These are phyloP conservation scores for Agrocybe chaxingu DNA, from an alignment of 768 basidiomycete species.

Conservation along the genomic window DNA sequence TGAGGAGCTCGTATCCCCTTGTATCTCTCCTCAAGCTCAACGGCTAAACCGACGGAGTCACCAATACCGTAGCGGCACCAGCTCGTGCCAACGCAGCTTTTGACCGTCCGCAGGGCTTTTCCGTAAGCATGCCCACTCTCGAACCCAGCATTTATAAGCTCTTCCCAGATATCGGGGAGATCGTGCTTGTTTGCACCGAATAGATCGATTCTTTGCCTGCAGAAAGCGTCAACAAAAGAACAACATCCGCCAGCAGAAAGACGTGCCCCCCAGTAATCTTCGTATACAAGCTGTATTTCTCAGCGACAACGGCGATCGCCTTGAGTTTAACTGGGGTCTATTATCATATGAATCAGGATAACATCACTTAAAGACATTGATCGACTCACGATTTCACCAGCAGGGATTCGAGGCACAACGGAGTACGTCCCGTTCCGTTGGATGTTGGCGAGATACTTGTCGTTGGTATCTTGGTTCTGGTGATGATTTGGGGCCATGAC, in stretches of 20 bases:
- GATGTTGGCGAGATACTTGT: conserved; percentile 68
- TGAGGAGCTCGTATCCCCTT: conserved; percentile 68
- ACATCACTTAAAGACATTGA: neutral
- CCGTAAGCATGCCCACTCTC: conserved; percentile 79
- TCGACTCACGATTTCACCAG: conserved; percentile 47
- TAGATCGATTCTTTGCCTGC: conserved; percentile 62
- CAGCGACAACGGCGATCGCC: conserved; percentile 59
- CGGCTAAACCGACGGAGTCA: conserved; percentile 72
- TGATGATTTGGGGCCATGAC: conserved; percentile 62
- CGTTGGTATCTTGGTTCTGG: conserved; percentile 72
- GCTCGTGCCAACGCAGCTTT: conserved; percentile 71
- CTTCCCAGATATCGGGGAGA: conserved; percentile 65
- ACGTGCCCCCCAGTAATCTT: conserved; percentile 28
- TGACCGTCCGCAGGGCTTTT: conserved; percentile 67
- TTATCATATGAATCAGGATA: neutral
- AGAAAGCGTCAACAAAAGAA: conserved; percentile 8
- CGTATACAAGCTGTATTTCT: conserved; percentile 68
- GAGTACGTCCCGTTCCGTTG: conserved; percentile 71
- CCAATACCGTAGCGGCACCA: conserved; percentile 71
- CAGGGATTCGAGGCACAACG: conserved; percentile 69
- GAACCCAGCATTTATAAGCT: conserved; percentile 61
- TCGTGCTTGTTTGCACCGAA: conserved; percentile 72
- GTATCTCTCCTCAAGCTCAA: conserved; percentile 70
- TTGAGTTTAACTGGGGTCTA: conserved; percentile 62
- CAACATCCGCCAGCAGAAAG: no score